Evolutionary conservation across 805 yeast genomes (phyloP), one percentile per base, ranked within the genome.

Genomic region (Zygosaccharomyces rouxii): DNA sequence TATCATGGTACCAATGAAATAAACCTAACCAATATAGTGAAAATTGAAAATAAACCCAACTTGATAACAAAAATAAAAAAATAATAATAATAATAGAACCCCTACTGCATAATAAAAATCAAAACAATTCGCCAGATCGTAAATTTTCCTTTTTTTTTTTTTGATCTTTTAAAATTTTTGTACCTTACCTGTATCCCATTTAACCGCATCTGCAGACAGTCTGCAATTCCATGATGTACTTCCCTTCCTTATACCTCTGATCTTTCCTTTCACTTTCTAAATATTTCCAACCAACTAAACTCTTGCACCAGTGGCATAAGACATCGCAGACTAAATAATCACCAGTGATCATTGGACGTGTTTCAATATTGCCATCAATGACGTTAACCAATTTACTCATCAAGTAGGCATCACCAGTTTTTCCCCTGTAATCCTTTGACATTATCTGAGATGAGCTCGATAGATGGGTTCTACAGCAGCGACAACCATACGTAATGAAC

Each of bases 261-360:
- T 69, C 62, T 18, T 57, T 56, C 25, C 67, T 63, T 28, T 71
- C 72, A 39, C 84, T 75, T 55, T 69, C 70, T 35, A 81, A 59
- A 56, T 83, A 83, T 51, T 74, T 76, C 89, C 89, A 83, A 3
- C 88, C 89, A 14, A 83, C 67, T 45, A 75, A 64, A 4, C 64
- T 60, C 43, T 68, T 67, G 58, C 89, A 83, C 52, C 75, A 77
- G 39, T 73, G 76, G 57, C 89, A 83, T 31, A 58, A 57, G 26
- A 81, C 72, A 55, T 80, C 83, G 50, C 80, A 74, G 2, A 83
- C 84, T 0, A 70, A 57, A 55, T 80, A 83, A 21, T 60, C 60
- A 0, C 88, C 89, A 0, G 87, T 81, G 25, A 75, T 68, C 88
- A 83, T 82, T 33, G 69, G 60, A 30, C 78, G 66, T 13, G 64